Base-by-base conservation (phyloP, 108 stramenopile species). In the Craspedostauros australis region DNA sequence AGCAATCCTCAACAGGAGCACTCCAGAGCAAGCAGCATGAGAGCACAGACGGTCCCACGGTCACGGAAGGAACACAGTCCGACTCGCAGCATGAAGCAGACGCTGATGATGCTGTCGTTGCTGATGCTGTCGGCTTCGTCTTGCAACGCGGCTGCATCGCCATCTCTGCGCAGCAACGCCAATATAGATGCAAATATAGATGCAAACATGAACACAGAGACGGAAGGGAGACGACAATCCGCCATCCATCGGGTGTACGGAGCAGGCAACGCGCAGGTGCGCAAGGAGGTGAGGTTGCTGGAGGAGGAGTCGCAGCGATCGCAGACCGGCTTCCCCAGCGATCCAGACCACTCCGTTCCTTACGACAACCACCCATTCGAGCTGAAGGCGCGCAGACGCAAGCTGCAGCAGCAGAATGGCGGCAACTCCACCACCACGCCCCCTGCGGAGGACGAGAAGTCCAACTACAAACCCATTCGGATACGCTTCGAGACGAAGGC, bases 321-420 rank as follows among this genome's bases (percentile, higher is more conserved):
- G 21, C 66, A 58, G 39, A 84, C 85, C 0, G 89, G 85, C 0
- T 66, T 84, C 25, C 19, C 55, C 18, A 60, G 68, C 18, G 84
- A 90, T 53, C 77, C 80, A 6, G 40, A 79, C 24, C 80, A 86
- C 57, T 21, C 8, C 0, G 51, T 91, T 18, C 50, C 57, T 5
- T 91, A 91, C 50, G 60, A 72, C 25, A 79, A 86, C 54, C 84
- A 90, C 54, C 84, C 84, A 11, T 86, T 72, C 51, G 79, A 80
- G 34, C 11, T 36, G 34, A 36, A 36, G 34, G 18, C 14, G 54
- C 11, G 40, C 31, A 57, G 14, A 32, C 18, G 28, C n/a, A 33
- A 3, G 24, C 21, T 37, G 4, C 19, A n/a, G 23, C 43, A 8
- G 22, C 5, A 36, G 31, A 29, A 45, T 26, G n/a, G 12, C 34